Evolutionary conservation across 2,329 filamentous ascomycete species (phyloP).

Genomic region (Fusarium algeriense): DNA sequence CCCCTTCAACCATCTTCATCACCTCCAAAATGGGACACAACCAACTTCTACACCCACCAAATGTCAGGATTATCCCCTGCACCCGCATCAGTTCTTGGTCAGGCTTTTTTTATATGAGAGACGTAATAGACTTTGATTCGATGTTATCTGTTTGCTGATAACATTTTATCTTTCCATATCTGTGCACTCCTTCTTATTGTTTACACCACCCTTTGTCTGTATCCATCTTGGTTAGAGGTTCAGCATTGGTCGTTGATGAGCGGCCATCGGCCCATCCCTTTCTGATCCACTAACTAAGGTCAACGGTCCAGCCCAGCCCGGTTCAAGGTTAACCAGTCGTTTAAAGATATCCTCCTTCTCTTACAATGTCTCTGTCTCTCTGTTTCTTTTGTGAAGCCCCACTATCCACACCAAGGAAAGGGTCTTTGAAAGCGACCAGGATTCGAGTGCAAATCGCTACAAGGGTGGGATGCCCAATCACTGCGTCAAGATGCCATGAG

Average conservation of each 20-base stretch:
- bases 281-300: constrained; percentile 39
- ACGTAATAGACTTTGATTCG: constrained; percentile 15
- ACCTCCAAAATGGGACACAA: constrained; percentile 23
- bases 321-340: constrained; percentile 22
- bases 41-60: constrained; percentile 25
- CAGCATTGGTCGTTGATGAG: constrained; percentile 33
- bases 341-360: not conserved
- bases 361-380: not conserved
- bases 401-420: constrained; percentile 21
- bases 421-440: constrained; percentile 31
- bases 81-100: constrained; percentile 40
- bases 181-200: constrained; percentile 27
- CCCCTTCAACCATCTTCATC: constrained; percentile 20
- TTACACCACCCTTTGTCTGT: constrained; percentile 19
- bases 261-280: constrained; percentile 45
- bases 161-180: constrained; percentile 14
- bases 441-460: constrained; percentile 44
- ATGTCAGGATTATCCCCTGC: constrained; percentile 30
- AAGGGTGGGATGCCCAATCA: constrained; percentile 55
- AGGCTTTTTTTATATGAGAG: constrained; percentile 38
- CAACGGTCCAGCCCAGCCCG: constrained; percentile 35
- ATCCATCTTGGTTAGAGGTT: constrained; percentile 10
- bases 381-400: constrained; percentile 25
- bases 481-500: constrained; percentile 39
- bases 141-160: constrained; percentile 5